Percentiles rank a stretch among this genome's conserved stretches.
phyloP scores from a whole-genome alignment of 352 stramenopile species.

The Phytophthora niederhauseri region DNA sequence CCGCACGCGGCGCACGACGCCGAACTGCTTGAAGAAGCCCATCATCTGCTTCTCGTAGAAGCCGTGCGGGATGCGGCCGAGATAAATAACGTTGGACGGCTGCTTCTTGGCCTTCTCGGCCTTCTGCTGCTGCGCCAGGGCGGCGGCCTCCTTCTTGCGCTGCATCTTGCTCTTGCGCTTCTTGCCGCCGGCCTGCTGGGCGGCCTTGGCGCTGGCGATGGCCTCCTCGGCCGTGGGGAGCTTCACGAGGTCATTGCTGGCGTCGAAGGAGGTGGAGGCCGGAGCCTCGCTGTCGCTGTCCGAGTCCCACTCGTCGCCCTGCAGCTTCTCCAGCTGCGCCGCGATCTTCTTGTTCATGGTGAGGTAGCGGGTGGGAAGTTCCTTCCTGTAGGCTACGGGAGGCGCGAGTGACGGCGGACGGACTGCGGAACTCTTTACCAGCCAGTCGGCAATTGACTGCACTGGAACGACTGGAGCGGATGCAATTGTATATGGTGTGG shows the following conservation, averaged over 20 bases:
- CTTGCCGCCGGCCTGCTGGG: slow-evolving; percentile 15
- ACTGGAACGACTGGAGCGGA: slow-evolving; percentile 16
- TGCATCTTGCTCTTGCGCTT: slow-evolving; percentile 60
- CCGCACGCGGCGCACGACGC: slow-evolving; percentile 89
- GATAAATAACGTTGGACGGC: slow-evolving; percentile 94
- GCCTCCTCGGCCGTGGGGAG: slow-evolving; percentile 37
- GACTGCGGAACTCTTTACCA: slow-evolving; percentile 5
- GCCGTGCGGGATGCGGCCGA: slow-evolving; percentile 95
- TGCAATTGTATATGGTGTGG: background rate
- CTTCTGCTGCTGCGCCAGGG: slow-evolving; percentile 25
- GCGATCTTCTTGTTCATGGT: slow-evolving; percentile 79
- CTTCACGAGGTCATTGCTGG: slow-evolving; percentile 57
- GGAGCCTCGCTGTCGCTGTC: slow-evolving; percentile 64
- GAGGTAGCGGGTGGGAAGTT: background rate
- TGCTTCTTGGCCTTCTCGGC: slow-evolving; percentile 40
- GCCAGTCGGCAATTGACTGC: slow-evolving; percentile 32
- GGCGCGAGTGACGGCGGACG: background rate
- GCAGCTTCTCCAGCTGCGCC: slow-evolving; percentile 80
- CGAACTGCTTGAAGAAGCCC: slow-evolving; percentile 98
- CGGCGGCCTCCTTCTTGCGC: slow-evolving; percentile 39
- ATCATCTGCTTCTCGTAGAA: slow-evolving; percentile 98
- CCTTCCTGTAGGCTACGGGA: background rate
- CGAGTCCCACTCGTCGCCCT: slow-evolving; percentile 87
- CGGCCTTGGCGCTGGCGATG: slow-evolving; percentile 4
- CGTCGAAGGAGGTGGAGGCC: slow-evolving; percentile 43